Evolutionary conservation across 495 filamentous ascomycete genomes (phyloP), one percentile per base, ranked within the genome.

Genomic region (Penicillium waksmanii): DNA sequence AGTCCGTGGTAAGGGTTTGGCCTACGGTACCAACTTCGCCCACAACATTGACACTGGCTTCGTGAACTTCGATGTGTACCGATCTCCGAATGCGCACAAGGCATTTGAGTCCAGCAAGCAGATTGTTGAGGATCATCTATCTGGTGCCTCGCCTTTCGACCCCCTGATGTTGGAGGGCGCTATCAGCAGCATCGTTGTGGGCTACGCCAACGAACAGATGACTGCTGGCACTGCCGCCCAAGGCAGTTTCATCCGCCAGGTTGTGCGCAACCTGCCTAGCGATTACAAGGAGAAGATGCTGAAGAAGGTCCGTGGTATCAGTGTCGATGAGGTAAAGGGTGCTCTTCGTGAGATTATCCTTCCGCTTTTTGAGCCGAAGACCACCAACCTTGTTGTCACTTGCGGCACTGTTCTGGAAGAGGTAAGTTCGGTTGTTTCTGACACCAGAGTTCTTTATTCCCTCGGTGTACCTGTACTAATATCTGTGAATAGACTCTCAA

Each of bases 1-100:
- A 3, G 87, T 97, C 51, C 92, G 95, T 40, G 95, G 95, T 43
- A 92, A 87, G 48, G 96, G 95, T 27, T 82, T 98, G 27, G 95
- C 93, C 1, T 99, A 99, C 70, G 91, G 92, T 15, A 87, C 88
- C 10, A 82, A 77, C 61, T 96, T 97, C 67, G 80, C 75, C 13
- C 85, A 86, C 57, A 87, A 90, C 61, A 76, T 90, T 42, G 90
- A 95, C 57, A 86, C 84, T 9, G 94, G 96, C 27, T 86, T 90
- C 53, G 73, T 97, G 50, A 85, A 87, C 58, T 93, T 93, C 72
- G 82, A 83, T 53, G 88, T 98, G 46, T 96, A 93, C 77, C 87
- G 93, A 21, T 94, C 93, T 7, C 94, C 95, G 0, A 89, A 97
- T 57, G 87, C 91, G 5, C 90, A 87, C 77, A 93, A 91, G 67